Evolutionary conservation across 2,329 filamentous ascomycete genomes (phyloP).

Genomic region (Colletotrichum filicis): DNA sequence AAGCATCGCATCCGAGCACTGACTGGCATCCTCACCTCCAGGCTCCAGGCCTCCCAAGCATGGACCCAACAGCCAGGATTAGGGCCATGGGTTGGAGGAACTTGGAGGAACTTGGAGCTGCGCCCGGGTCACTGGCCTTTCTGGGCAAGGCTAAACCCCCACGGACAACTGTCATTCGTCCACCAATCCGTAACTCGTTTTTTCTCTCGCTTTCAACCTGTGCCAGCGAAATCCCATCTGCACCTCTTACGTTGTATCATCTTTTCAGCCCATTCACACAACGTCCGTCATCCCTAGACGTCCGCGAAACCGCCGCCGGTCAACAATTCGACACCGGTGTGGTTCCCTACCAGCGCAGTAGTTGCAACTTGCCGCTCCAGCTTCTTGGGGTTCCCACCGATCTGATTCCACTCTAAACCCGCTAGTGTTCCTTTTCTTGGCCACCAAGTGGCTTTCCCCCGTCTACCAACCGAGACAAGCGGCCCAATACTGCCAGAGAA

Average conservation of each 20-base stretch:
- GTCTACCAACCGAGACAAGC: slow-evolving; percentile 19
- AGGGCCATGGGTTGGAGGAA: not conserved
- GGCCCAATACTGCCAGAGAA: slow-evolving; percentile 1
- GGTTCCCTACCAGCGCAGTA: not conserved
- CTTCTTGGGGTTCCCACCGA: not conserved
- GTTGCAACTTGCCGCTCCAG: no score
- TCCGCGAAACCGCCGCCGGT: not conserved
- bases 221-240: not conserved
- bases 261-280: not conserved
- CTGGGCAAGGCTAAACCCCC: slow-evolving; percentile 4
- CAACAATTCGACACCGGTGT: slow-evolving; percentile 2
- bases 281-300: not conserved
- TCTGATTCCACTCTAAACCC: not conserved
- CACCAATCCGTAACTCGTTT: not conserved
- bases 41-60: not conserved
- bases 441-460: slow-evolving; percentile 6
- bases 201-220: slow-evolving; percentile 10
- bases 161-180: slow-evolving; percentile 1
- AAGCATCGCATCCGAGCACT: not conserved
- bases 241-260: not conserved
- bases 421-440: slow-evolving; percentile 6
- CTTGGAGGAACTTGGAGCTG: not conserved
- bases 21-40: no score
- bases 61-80: not conserved
- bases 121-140: not conserved